Percentiles rank a stretch among this genome's conserved stretches.
Conservation (phyloP, 164 flowering plant species). For the Tetracentron sinense region DNA sequence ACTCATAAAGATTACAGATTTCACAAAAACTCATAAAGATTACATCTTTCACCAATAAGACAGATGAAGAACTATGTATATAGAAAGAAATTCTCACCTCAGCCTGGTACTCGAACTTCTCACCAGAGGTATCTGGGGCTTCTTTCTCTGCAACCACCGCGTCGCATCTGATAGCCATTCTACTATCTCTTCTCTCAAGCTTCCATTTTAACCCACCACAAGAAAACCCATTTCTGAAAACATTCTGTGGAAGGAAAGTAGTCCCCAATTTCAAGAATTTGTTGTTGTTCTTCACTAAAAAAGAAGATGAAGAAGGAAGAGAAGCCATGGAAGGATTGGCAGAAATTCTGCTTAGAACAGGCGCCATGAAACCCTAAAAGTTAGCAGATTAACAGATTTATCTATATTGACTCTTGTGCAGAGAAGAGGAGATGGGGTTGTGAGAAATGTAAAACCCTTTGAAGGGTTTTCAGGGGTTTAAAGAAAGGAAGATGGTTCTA, state of each 20-base stretch:
- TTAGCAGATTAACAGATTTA: no score
- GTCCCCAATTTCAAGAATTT: constrained; percentile 29
- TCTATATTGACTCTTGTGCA: no score
- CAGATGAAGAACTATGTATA: not conserved
- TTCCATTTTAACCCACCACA: constrained; percentile 56
- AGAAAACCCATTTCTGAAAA: constrained; percentile 32
- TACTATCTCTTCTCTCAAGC: constrained; percentile 26
- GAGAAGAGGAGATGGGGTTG: no score
- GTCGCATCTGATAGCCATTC: constrained; percentile 57
- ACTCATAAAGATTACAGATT: not conserved
- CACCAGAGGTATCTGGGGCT: constrained; percentile 47
- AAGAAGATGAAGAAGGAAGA: constrained; percentile 46
- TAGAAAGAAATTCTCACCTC: constrained; percentile 56
- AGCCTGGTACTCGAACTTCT: constrained; percentile 90
- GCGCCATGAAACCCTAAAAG: constrained; percentile 49
- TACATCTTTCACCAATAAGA: not conserved
- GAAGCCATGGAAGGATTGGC: constrained; percentile 49
- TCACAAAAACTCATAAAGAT: not conserved
- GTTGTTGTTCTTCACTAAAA: constrained; percentile 18
- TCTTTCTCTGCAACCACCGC: constrained; percentile 80
- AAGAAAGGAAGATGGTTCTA: no score
- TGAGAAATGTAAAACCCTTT: no score
- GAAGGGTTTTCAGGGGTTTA: no score
- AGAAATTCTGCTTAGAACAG: constrained; percentile 67
- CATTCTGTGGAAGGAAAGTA: constrained; percentile 39